Evolutionary conservation across 2,329 filamentous ascomycete species (phyloP).

Genomic region (Nemania diffusa): DNA sequence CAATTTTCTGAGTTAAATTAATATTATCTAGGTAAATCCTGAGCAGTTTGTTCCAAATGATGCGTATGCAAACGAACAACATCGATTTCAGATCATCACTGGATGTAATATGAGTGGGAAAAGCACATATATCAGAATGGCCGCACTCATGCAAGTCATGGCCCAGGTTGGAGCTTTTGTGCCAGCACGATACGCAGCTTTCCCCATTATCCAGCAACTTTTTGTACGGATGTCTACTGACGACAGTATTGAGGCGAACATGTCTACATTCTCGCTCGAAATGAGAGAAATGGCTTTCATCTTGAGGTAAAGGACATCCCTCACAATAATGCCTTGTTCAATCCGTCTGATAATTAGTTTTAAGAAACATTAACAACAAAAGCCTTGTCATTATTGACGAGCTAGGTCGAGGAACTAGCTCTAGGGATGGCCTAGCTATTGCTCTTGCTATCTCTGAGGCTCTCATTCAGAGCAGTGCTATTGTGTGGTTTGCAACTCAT

Average conservation of each 20-base stretch:
- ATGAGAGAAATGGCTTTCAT: conserved; percentile 98
- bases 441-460: conserved; percentile 91
- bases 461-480: conserved; percentile 78
- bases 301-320: conserved; percentile 60
- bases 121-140: conserved; percentile 89
- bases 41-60: conserved; percentile 87
- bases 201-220: conserved; percentile 82
- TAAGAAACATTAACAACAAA: conserved; percentile 76
- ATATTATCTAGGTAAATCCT: conserved; percentile 62
- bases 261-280: conserved; percentile 92
- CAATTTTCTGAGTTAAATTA: conserved; percentile 9
- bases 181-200: conserved; percentile 83
- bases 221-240: conserved; percentile 90
- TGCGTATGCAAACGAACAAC: conserved; percentile 82
- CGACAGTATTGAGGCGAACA: conserved; percentile 87
- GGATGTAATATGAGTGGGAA: conserved; percentile 99
- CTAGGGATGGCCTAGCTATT: conserved; percentile 87
- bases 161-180: conserved; percentile 93
- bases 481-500: conserved; percentile 94
- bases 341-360: conserved; percentile 28
- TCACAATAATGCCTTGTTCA: background rate
- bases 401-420: conserved; percentile 89
- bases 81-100: conserved; percentile 91
- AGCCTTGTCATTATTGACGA: conserved; percentile 91
- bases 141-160: conserved; percentile 90